Evolutionary conservation across 2,329 filamentous ascomycete species (phyloP), one percentile per base, ranked within the genome.

Genomic region (Orbilia oligospora): DNA sequence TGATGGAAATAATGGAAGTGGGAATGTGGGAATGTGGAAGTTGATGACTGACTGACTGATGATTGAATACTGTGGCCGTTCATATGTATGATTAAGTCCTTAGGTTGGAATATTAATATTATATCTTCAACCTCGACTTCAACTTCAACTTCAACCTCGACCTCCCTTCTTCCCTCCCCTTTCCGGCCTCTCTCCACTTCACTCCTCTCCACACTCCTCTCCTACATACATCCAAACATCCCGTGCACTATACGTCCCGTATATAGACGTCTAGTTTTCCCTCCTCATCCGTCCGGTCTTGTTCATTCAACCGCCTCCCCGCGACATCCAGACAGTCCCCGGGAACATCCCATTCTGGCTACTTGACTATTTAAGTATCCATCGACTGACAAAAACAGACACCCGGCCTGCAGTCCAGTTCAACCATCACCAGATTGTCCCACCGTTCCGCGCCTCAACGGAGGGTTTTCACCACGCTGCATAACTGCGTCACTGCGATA

Each of bases 401-500:
- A 38, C n/a, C 33, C 53, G 53, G 53, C 20, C 53, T 61, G 56
- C 56, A 58, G n/a, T 24, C 53, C 56, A 58, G n/a, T 24, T 30
- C 16, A 58, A 58, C 53, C 53, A 61, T 61, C 56, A 44, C 56
- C 56, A 61, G 56, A 38, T 65, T 46, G 41, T 77, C 68, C 75
- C 75, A 63, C 75, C 63, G 68, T 63, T 64, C 75, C 75, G 64
- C 75, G 75, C 75, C 55, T 61, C 53, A 24, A 58, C 75, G 75
- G 75, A 72, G 22, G 24, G 27, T 44, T 63, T 48, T 36, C 44
- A 67, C 46, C 53, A 55, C 61, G 38, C 38, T 61, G 53, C 55
- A 69, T 64, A 68, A 63, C 56, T 75, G 44, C 53, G 18, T 53
- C 70, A 38, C 63, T 61, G 63, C 41, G 49, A 67, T 67, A 66